These are phyloP conservation scores for Cystoisospora suis DNA, from an alignment of 169 alveolate species.

Conservation along the genomic window DNA sequence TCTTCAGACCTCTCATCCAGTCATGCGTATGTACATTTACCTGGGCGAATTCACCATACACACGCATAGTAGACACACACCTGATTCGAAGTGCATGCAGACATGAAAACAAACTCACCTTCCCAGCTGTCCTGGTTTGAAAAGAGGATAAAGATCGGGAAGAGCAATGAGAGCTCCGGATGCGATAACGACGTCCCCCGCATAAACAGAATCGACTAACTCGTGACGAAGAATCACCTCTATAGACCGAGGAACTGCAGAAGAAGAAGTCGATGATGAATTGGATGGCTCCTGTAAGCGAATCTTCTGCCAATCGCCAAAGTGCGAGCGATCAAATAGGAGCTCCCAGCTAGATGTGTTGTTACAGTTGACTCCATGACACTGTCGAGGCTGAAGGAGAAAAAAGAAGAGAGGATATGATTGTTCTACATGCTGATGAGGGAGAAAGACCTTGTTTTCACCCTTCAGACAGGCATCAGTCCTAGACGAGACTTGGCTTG, in stretches of 20 bases:
- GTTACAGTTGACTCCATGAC: conserved; percentile 45
- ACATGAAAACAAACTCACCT: neutral
- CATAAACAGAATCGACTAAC: conserved; percentile 93
- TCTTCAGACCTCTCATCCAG: too few species aligned
- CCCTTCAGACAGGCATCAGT: too few species aligned
- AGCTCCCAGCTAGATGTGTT: conserved; percentile 42
- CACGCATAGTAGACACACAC: neutral
- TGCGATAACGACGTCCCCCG: conserved; percentile 95
- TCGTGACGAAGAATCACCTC: conserved; percentile 93
- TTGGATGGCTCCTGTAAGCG: conserved; percentile 74
- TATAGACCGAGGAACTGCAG: conserved; percentile 96
- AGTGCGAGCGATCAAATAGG: conserved; percentile 20
- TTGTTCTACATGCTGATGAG: too few species aligned
- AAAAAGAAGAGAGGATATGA: neutral
- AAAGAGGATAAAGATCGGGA: conserved; percentile 95
- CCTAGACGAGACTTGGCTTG: too few species aligned
- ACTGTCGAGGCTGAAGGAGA: conserved; percentile 47
- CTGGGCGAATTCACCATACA: too few species aligned
- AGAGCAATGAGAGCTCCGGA: conserved; percentile 94
- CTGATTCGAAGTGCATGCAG: too few species aligned
- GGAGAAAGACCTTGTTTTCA: too few species aligned
- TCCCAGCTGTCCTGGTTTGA: conserved; percentile 95
- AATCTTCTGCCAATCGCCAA: conserved; percentile 53
- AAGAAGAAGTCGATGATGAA: conserved; percentile 93
- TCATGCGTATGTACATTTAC: too few species aligned